Conservation (phyloP, 1,284 basidiomycete species). For the Trichosporon sp. region DNA sequence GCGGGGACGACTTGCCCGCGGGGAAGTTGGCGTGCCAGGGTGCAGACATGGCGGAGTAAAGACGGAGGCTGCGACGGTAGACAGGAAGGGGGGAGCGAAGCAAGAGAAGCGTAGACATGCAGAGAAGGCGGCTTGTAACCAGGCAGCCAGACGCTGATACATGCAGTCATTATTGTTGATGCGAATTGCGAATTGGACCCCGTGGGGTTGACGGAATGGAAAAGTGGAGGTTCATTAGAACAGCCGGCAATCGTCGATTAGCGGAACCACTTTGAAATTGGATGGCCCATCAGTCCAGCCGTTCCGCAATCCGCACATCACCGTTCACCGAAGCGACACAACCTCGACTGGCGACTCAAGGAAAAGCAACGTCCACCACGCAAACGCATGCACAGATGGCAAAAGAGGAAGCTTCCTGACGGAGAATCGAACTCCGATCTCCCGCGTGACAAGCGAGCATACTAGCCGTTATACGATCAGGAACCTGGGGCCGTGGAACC, state of each 20-base stretch:
- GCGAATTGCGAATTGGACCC: neutral
- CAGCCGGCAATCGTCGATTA: neutral
- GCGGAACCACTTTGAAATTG: neutral
- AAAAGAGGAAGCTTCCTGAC: neutral
- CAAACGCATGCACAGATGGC: neutral
- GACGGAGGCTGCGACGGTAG: neutral
- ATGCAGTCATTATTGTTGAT: neutral
- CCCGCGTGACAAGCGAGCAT: neutral
- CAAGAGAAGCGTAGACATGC: neutral
- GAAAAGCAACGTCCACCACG: neutral
- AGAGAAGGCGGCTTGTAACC: neutral
- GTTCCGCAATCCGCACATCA: neutral
- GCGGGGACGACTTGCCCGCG: conserved; percentile 13
- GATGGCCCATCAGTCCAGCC: neutral
- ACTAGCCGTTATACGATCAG: neutral
- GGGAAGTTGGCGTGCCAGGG: conserved; percentile 25
- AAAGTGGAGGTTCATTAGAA: neutral
- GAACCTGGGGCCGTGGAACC: neutral
- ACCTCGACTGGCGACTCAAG: neutral
- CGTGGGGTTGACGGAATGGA: neutral
- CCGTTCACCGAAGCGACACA: neutral
- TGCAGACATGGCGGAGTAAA: neutral
- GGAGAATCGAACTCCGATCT: conserved; percentile 1
- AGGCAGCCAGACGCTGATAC: neutral
- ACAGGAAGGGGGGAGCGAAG: neutral